Evolutionary conservation across 768 basidiomycete genomes (phyloP).

Genomic region (Lactifluus piperatus): DNA sequence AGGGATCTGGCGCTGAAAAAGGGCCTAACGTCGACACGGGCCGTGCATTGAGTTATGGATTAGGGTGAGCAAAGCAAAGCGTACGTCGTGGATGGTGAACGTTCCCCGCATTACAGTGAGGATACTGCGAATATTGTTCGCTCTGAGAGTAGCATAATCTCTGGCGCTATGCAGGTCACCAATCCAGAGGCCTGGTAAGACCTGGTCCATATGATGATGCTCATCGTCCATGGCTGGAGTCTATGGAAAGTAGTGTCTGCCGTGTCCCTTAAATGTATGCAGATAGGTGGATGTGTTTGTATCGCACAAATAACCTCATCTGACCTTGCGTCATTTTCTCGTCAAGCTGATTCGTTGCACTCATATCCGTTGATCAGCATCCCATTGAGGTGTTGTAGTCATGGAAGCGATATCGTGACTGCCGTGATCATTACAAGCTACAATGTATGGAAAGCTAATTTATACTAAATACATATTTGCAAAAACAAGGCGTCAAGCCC

Average conservation of each 20-base stretch:
- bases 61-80: conserved; percentile 10
- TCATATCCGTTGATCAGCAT: neutral
- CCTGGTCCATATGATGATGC: conserved; percentile 54
- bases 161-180: conserved; percentile 69
- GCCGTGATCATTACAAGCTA: neutral
- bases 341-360: neutral
- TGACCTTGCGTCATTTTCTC: neutral
- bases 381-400: neutral
- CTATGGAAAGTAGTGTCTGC: neutral
- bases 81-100: conserved; percentile 56
- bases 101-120: conserved; percentile 65
- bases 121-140: conserved; percentile 69
- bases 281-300: conserved; percentile 1
- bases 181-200: conserved; percentile 76
- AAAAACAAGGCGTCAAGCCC: conserved; percentile 1
- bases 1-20: conserved; percentile 69
- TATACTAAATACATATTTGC: conserved; percentile 14
- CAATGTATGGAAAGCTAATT: neutral
- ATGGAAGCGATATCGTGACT: neutral
- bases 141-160: conserved; percentile 49
- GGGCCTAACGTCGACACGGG: conserved; percentile 42
- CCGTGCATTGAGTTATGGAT: neutral
- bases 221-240: conserved; percentile 10
- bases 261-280: neutral
- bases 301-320: neutral